Percentiles rank a stretch among this genome's conserved stretches.
These are phyloP conservation scores for Cladophialophora yegresii DNA, from an alignment of 2,329 filamentous ascomycete genomes.

Conservation along the genomic window DNA sequence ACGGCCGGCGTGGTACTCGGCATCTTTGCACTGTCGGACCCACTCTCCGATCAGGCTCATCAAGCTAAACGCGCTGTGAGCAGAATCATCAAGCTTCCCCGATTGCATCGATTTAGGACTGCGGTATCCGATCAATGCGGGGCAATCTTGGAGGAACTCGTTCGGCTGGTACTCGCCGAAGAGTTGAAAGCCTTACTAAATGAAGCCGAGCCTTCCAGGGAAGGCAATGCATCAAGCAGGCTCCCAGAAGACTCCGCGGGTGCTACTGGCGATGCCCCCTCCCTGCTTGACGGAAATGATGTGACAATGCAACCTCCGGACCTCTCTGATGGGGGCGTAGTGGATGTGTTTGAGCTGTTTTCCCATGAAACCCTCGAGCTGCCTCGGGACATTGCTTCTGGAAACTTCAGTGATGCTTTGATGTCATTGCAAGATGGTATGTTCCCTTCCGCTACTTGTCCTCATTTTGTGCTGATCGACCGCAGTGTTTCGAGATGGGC, in stretches of 20 bases:
- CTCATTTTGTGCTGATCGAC: background rate
- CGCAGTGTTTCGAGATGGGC: constrained; percentile 24
- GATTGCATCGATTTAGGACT: constrained; percentile 23
- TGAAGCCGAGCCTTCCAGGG: constrained; percentile 7
- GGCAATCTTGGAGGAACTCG: constrained; percentile 27
- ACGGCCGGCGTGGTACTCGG: constrained; percentile 51
- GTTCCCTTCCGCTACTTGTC: background rate
- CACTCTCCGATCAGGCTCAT: constrained; percentile 48
- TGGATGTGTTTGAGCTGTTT: constrained; percentile 2
- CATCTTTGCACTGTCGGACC: constrained; percentile 48
- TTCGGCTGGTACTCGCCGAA: constrained; percentile 26
- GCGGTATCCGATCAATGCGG: constrained; percentile 29
- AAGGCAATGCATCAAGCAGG: background rate
- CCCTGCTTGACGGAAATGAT: background rate
- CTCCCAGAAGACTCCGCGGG: background rate
- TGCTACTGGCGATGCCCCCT: background rate
- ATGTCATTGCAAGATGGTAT: constrained; percentile 29
- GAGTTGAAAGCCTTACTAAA: constrained; percentile 28
- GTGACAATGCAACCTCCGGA: background rate
- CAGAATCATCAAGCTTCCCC: constrained; percentile 29
- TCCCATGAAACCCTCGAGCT: constrained; percentile 13
- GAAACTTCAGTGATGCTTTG: constrained; percentile 31
- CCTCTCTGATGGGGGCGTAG: background rate
- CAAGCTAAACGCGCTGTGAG: constrained; percentile 47
- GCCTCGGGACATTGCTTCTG: constrained; percentile 19